These are phyloP conservation scores for Pseudovirgaria hyperparasitica DNA, from an alignment of 2,329 filamentous ascomycete genomes.

Conservation along the genomic window DNA sequence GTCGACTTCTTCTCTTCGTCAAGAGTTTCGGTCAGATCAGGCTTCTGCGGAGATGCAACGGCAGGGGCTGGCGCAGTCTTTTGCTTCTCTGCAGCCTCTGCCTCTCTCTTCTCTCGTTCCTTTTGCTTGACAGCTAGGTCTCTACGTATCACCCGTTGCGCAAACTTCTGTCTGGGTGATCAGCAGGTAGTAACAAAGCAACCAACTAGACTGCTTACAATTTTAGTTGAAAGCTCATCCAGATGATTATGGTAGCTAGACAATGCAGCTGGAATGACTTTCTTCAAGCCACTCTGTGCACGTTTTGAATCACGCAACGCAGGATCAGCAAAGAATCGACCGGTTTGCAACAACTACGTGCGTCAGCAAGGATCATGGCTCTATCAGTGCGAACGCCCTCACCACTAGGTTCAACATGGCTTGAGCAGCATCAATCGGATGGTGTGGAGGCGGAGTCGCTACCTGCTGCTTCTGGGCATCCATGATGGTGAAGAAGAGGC, in stretches of 20 bases:
- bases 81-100: slow-evolving; percentile 16
- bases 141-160: slow-evolving; percentile 20
- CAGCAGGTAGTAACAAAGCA: background rate
- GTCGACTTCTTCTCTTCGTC: slow-evolving; percentile 1
- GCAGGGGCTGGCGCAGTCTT: slow-evolving; percentile 17
- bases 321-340: slow-evolving; percentile 31
- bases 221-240: slow-evolving; percentile 36
- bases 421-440: slow-evolving; percentile 31
- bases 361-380: slow-evolving; percentile 3
- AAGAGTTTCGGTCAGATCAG: background rate
- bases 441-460: slow-evolving; percentile 4
- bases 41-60: slow-evolving; percentile 10
- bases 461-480: slow-evolving; percentile 5
- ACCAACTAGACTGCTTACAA: slow-evolving; percentile 17
- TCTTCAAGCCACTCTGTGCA: slow-evolving; percentile 19
- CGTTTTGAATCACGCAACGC: slow-evolving; percentile 17
- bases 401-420: slow-evolving; percentile 35
- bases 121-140: slow-evolving; percentile 24
- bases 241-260: slow-evolving; percentile 37
- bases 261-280: slow-evolving; percentile 27
- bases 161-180: slow-evolving; percentile 6
- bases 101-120: slow-evolving; percentile 22
- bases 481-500: background rate
- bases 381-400: slow-evolving; percentile 9
- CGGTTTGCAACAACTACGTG: slow-evolving; percentile 29